phyloP scores from a whole-genome alignment of 495 filamentous ascomycete genomes.

The Tuber brumale region DNA sequence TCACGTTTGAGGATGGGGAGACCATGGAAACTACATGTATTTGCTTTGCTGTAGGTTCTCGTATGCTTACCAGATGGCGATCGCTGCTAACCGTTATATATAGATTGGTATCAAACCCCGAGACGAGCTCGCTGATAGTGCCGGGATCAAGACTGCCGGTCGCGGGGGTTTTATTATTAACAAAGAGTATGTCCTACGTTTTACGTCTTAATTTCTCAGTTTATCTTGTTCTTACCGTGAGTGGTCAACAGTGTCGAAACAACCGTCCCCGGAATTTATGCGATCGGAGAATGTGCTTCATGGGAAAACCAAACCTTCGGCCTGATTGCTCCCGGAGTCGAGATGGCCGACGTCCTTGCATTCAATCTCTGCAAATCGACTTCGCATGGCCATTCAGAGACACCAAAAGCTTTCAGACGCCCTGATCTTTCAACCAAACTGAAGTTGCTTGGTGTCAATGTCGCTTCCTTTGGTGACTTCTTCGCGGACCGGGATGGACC shows the following conservation, averaged over 20 bases:
- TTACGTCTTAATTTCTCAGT: background rate
- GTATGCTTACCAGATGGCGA: constrained; percentile 16
- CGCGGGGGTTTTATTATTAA: constrained; percentile 72
- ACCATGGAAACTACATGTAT: constrained; percentile 74
- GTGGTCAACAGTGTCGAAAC: constrained; percentile 55
- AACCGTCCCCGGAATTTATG: constrained; percentile 68
- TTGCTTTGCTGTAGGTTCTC: constrained; percentile 67
- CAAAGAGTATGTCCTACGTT: constrained; percentile 45
- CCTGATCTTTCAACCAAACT: constrained; percentile 92
- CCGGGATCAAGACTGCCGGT: constrained; percentile 67
- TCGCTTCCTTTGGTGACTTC: constrained; percentile 93
- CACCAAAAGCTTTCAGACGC: constrained; percentile 64
- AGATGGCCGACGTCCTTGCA: constrained; percentile 94
- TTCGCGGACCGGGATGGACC: constrained; percentile 89
- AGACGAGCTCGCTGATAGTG: constrained; percentile 67
- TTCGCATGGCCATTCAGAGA: constrained; percentile 66
- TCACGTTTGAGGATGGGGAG: constrained; percentile 80
- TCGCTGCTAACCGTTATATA: background rate
- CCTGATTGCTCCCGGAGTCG: constrained; percentile 86
- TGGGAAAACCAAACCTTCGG: constrained; percentile 93
- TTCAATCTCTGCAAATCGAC: constrained; percentile 61
- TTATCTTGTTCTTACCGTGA: background rate
- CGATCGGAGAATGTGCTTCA: constrained; percentile 89
- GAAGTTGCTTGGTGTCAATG: constrained; percentile 88
- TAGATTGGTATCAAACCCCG: constrained; percentile 74